Evolutionary conservation across 2,329 filamentous ascomycete species (phyloP).

Genomic region (Aspergillus fumigatus): DNA sequence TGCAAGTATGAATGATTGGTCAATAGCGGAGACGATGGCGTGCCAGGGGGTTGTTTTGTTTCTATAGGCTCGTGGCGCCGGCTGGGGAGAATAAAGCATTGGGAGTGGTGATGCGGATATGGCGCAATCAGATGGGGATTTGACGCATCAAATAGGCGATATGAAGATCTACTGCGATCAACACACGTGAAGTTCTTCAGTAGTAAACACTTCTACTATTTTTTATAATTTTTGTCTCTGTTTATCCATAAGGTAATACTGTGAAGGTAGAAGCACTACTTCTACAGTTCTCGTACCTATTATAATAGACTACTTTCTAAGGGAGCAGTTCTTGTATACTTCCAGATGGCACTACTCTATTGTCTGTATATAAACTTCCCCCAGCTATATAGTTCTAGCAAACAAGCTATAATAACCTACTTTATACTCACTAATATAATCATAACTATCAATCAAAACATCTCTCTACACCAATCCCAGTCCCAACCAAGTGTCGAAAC

Average conservation of each 20-base stretch:
- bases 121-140: constrained; percentile 29
- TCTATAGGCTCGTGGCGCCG: constrained; percentile 3
- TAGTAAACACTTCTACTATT: too few relatives aligned
- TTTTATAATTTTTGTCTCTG: too few relatives aligned
- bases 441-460: not conserved
- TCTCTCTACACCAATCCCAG: not conserved
- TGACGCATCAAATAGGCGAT: constrained; percentile 4
- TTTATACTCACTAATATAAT: not conserved
- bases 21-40: constrained; percentile 27
- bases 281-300: not conserved
- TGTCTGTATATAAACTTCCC: not conserved
- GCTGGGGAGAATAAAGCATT: not conserved
- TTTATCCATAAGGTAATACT: too few relatives aligned
- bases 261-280: too few relatives aligned
- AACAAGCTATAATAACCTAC: not conserved
- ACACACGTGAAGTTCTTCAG: too few relatives aligned
- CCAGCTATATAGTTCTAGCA: too few relatives aligned
- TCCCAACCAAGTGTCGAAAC: too few relatives aligned
- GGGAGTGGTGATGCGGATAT: constrained; percentile 15
- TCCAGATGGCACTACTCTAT: not conserved
- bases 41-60: constrained; percentile 17
- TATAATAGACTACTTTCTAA: too few relatives aligned
- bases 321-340: too few relatives aligned
- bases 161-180: too few relatives aligned
- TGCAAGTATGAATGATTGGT: constrained; percentile 11